A percentile compares a stretch with the other conserved stretches of the same genome.
These are phyloP conservation scores for Aspergillus baeticus DNA, from an alignment of 495 filamentous ascomycete genomes.

Conservation along the genomic window DNA sequence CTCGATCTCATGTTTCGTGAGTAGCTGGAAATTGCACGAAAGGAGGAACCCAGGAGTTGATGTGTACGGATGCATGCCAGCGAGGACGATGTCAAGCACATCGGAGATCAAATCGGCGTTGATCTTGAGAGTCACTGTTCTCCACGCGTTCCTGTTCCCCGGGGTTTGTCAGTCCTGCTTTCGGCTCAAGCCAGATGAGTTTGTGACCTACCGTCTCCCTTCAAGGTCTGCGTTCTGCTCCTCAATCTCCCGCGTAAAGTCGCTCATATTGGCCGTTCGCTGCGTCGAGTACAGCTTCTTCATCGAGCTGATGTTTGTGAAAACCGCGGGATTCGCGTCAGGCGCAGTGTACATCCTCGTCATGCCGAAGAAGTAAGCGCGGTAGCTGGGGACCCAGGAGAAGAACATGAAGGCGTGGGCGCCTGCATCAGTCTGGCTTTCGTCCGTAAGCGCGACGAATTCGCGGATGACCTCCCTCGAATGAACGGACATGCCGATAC, in stretches of 20 bases:
- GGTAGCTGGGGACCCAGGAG: not conserved
- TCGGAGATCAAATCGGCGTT: not conserved
- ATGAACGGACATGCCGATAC: not conserved
- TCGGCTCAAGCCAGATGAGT: too few relatives aligned
- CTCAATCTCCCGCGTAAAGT: not conserved
- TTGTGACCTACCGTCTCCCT: not conserved
- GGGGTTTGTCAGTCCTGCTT: too few relatives aligned
- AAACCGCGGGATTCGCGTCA: not conserved
- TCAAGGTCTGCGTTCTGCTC: not conserved
- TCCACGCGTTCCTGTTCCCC: not conserved
- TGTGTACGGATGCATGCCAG: too few relatives aligned
- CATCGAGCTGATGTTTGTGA: not conserved
- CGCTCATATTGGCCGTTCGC: not conserved
- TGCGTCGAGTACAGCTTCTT: not conserved
- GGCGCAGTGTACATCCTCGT: not conserved
- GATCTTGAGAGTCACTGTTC: not conserved
- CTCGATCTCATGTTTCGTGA: too few relatives aligned
- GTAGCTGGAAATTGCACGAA: too few relatives aligned
- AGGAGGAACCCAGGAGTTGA: too few relatives aligned
- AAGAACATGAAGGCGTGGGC: not conserved
- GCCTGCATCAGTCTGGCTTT: not conserved
- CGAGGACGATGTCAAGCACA: not conserved
- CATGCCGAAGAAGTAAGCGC: not conserved
- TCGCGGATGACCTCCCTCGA: not conserved
- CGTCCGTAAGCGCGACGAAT: not conserved